These are phyloP conservation scores for Warburgia ugandensis DNA, from an alignment of 164 flowering plant species.

Conservation along the genomic window DNA sequence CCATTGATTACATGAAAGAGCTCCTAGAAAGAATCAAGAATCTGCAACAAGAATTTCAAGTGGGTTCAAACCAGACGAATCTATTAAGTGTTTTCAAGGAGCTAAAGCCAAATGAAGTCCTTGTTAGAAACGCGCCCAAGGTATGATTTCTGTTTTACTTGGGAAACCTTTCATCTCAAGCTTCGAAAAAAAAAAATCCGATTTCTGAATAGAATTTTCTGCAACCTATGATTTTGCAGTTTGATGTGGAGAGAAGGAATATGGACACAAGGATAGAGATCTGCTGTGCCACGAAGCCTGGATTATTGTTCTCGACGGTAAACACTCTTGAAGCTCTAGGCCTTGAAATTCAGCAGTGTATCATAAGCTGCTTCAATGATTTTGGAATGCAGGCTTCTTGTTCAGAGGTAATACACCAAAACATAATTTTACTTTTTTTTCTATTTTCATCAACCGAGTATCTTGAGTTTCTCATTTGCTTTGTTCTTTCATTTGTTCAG, in stretches of 20 bases:
- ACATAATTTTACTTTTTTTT: background rate
- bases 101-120: conserved; percentile 44
- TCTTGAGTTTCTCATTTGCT: background rate
- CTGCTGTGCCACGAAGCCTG: conserved; percentile 68
- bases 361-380: conserved; percentile 86
- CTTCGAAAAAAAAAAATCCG: background rate
- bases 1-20: conserved; percentile 90
- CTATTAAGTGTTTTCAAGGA: conserved; percentile 44
- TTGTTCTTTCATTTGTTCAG: conserved; percentile 22
- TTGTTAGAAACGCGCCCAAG: conserved; percentile 72
- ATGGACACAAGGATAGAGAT: conserved; percentile 59
- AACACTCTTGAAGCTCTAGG: conserved; percentile 71
- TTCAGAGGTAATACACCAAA: conserved; percentile 48
- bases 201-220: background rate
- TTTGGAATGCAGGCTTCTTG: conserved; percentile 86
- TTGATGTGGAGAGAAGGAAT: conserved; percentile 66
- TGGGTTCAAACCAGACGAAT: conserved; percentile 27
- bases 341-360: conserved; percentile 88
- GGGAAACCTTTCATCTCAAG: too few species aligned
- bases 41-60: conserved; percentile 49
- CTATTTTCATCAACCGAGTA: too few species aligned
- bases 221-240: conserved; percentile 49
- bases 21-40: conserved; percentile 59
- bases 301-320: conserved; percentile 63
- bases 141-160: conserved; percentile 19